These are phyloP conservation scores for Solanum chiquidenum DNA, from an alignment of 257 asterid species.

Conservation along the genomic window DNA sequence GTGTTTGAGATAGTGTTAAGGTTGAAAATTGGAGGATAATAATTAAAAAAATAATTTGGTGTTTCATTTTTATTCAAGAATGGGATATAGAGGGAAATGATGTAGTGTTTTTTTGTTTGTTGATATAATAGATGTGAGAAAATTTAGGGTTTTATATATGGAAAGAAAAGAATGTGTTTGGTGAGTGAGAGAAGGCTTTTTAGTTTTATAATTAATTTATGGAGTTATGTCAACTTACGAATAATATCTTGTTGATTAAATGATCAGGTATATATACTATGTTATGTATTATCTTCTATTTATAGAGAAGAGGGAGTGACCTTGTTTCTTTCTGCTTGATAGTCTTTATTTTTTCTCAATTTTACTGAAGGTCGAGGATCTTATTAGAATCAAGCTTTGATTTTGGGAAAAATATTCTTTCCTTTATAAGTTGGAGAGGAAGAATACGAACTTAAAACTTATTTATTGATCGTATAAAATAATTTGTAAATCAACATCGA, in stretches of 20 bases:
- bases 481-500: not conserved
- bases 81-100: not conserved
- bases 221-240: not conserved
- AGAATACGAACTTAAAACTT: not conserved
- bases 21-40: conserved; percentile 19
- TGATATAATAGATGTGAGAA: not conserved
- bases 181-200: not conserved
- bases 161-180: not conserved
- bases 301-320: not conserved
- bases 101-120: no score
- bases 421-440: not conserved
- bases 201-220: not conserved
- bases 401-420: not conserved
- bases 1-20: conserved; percentile 36
- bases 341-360: not conserved
- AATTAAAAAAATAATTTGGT: not conserved
- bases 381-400: not conserved
- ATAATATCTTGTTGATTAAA: not conserved
- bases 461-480: not conserved
- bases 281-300: not conserved
- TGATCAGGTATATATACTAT: not conserved
- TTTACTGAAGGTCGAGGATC: not conserved
- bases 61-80: conserved; percentile 19
- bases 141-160: not conserved
- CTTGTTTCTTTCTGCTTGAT: not conserved